Base-by-base conservation (phyloP, 139 green algal species). In the Zygnema cylindricum region DNA sequence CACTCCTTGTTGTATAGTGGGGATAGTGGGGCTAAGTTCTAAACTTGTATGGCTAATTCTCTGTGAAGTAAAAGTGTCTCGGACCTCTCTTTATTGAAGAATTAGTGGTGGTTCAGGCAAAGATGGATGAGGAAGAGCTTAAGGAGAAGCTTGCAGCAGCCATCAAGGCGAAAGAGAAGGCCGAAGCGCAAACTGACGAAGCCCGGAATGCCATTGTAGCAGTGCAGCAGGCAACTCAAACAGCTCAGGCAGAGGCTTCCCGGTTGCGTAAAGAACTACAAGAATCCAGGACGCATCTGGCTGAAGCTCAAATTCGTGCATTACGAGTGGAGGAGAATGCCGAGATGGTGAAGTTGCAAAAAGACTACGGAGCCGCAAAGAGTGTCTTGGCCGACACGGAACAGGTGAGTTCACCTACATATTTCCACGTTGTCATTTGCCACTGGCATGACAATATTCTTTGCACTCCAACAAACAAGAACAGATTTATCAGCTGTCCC, bases 391-490 rank as follows among this genome's bases (percentile, higher is more conserved):
- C 83, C 35, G 83, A 88, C 76, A 85, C 76, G 33, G 57, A 88
- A 49, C 83, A 88, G 83, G 83, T 88, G 69, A 33, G 42, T 63
- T n/a, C n/a, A n/a, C n/a, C n/a, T n/a, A n/a, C n/a, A n/a, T n/a
- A n/a, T n/a, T n/a, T n/a, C n/a, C n/a, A n/a, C n/a, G n/a, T n/a
- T n/a, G n/a, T n/a, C n/a, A n/a, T n/a, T n/a, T n/a, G n/a, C n/a
- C n/a, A n/a, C n/a, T n/a, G n/a, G n/a, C n/a, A n/a, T n/a, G n/a
- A n/a, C n/a, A n/a, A n/a, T n/a, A n/a, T n/a, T n/a, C n/a, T n/a
- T n/a, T n/a, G n/a, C n/a, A n/a, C n/a, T n/a, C n/a, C n/a, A n/a
- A n/a, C n/a, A n/a, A n/a, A n/a, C n/a, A n/a, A n/a, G n/a, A n/a
- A n/a, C n/a, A n/a, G n/a, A n/a, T n/a, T n/a, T n/a, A n/a, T n/a